Percentiles rank a stretch among this genome's conserved stretches.
phyloP scores from a whole-genome alignment of 208 protist species.

The Trypanosoma melophagium region DNA sequence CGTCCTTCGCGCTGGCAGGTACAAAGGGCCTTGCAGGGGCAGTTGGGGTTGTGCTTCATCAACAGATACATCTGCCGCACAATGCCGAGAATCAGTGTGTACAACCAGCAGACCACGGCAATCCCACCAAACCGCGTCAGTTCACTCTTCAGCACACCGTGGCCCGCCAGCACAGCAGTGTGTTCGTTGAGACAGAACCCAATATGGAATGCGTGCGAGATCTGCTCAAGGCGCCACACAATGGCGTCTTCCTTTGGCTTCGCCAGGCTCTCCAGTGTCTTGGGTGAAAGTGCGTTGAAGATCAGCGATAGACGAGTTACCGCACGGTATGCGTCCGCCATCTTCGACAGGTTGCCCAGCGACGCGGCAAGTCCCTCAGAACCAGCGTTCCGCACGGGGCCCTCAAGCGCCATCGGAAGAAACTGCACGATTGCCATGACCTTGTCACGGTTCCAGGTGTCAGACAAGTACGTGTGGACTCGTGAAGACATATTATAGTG shows the following conservation, averaged over 20 bases:
- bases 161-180: constrained; percentile 68
- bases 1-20: background rate
- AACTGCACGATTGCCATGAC: constrained; percentile 89
- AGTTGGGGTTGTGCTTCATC: constrained; percentile 48
- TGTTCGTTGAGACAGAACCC: constrained; percentile 84
- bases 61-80: constrained; percentile 69
- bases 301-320: constrained; percentile 84
- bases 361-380: constrained; percentile 61
- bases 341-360: constrained; percentile 63
- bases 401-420: constrained; percentile 68
- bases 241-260: constrained; percentile 63
- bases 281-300: constrained; percentile 62
- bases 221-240: constrained; percentile 59
- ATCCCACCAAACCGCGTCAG: constrained; percentile 66
- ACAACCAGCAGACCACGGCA: constrained; percentile 87
- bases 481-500: constrained; percentile 9
- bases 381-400: constrained; percentile 47
- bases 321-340: constrained; percentile 84
- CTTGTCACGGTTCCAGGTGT: constrained; percentile 84
- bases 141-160: constrained; percentile 52
- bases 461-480: constrained; percentile 50
- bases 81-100: constrained; percentile 66
- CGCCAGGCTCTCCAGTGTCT: constrained; percentile 49
- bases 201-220: constrained; percentile 82
- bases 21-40: background rate